Conservation (phyloP, 2,329 filamentous ascomycete species). For the Zymoseptoria ardabiliae region DNA sequence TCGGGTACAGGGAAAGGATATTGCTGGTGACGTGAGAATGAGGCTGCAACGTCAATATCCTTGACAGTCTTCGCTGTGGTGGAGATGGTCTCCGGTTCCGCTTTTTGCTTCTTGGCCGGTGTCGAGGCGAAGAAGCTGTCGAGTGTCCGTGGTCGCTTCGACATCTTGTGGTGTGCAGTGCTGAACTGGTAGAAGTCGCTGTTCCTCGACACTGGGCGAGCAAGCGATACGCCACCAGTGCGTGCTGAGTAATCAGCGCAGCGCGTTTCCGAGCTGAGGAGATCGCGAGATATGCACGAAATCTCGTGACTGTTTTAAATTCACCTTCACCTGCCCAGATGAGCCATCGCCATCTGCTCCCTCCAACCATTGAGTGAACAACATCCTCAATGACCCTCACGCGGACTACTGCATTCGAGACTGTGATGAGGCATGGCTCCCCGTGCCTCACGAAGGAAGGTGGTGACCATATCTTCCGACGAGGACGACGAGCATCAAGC, state of each 20-base stretch:
- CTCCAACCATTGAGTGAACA: not conserved
- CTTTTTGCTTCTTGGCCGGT: slow-evolving; percentile 36
- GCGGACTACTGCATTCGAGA: not conserved
- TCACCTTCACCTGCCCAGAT: not conserved
- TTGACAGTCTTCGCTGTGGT: not conserved
- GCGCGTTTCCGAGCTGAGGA: too few relatives aligned
- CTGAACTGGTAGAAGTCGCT: not conserved
- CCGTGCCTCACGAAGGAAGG: slow-evolving; percentile 23
- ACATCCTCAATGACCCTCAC: not conserved
- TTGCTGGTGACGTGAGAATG: slow-evolving; percentile 38
- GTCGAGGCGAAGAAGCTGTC: slow-evolving; percentile 59
- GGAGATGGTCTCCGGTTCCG: slow-evolving; percentile 5
- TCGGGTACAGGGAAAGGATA: slow-evolving; percentile 49
- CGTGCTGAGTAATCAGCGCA: too few relatives aligned
- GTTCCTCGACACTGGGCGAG: not conserved
- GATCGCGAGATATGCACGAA: not conserved
- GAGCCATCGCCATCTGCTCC: not conserved
- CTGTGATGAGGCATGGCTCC: slow-evolving; percentile 23
- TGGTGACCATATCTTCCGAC: slow-evolving; percentile 16
- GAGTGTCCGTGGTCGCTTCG: slow-evolving; percentile 53
- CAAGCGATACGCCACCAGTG: too few relatives aligned
- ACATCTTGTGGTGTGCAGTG: slow-evolving; percentile 11
- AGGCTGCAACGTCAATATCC: not conserved
- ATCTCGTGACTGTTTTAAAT: not conserved
- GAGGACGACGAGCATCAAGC: slow-evolving; percentile 16